Evolutionary conservation across 2,329 filamentous ascomycete genomes (phyloP).

Genomic region (Xylaria sp.): DNA sequence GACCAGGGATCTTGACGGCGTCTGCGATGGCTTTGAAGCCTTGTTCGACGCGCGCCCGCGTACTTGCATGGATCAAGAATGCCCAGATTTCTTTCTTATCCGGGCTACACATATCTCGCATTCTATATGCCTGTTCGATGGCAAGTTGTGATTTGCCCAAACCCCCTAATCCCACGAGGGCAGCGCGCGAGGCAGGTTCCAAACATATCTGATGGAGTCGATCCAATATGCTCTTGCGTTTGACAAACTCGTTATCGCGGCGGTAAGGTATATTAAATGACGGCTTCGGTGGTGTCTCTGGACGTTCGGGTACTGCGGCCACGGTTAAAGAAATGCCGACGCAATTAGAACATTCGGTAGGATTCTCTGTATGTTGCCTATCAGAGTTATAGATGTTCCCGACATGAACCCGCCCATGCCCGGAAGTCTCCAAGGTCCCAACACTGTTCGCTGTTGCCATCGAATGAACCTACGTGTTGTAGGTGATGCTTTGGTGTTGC

Average conservation of each 20-base stretch:
- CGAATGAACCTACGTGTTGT: background rate
- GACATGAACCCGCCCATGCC: background rate
- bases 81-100: slow-evolving; percentile 40
- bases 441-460: background rate
- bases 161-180: slow-evolving; percentile 38
- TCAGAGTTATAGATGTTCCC: slow-evolving; percentile 5
- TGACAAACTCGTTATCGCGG: slow-evolving; percentile 31
- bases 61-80: slow-evolving; percentile 53
- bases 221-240: slow-evolving; percentile 31
- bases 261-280: slow-evolving; percentile 29
- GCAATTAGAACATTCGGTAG: background rate
- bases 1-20: slow-evolving; percentile 43
- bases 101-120: slow-evolving; percentile 17
- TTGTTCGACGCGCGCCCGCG: slow-evolving; percentile 48
- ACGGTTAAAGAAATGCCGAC: background rate
- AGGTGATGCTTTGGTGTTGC: background rate
- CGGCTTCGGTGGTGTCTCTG: slow-evolving; percentile 29
- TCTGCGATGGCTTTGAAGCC: slow-evolving; percentile 50
- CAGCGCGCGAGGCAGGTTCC: slow-evolving; percentile 27
- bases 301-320: slow-evolving; percentile 2
- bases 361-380: background rate
- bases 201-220: slow-evolving; percentile 22
- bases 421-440: background rate
- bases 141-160: slow-evolving; percentile 40
- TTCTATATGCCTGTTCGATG: slow-evolving; percentile 39